A percentile compares a stretch with the other conserved stretches of the same genome.
Conservation (phyloP, 176 grass and related monocot species). For the Triticum timopheevii region DNA sequence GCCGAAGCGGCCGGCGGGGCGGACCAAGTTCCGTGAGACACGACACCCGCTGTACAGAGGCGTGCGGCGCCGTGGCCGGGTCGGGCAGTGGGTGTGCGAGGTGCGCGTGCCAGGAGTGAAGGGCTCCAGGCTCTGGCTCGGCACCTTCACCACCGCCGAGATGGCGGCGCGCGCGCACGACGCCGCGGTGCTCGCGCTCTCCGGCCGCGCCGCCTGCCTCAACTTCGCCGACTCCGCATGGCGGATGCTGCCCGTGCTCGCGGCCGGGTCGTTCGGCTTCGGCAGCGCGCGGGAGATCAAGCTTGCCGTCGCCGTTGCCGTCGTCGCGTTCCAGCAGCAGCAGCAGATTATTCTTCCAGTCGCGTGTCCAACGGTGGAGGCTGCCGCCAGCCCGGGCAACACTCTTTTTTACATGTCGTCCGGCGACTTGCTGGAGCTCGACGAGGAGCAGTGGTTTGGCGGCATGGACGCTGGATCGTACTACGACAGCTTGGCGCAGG, state of each 20-base stretch:
- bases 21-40: constrained; percentile 74
- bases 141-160: constrained; percentile 67
- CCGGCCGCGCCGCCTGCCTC: constrained; percentile 43
- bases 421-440: too few relatives aligned
- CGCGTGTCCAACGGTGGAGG: too few relatives aligned
- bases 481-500: too few relatives aligned
- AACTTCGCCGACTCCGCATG: constrained; percentile 73
- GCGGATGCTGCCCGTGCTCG: constrained; percentile 21
- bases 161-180: constrained; percentile 75
- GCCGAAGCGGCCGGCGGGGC: constrained; percentile 59
- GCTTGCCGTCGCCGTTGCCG: constrained; percentile 32
- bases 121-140: constrained; percentile 64
- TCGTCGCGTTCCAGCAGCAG: constrained; percentile 16
- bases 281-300: constrained; percentile 29
- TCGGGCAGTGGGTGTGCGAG: constrained; percentile 69
- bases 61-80: constrained; percentile 37
- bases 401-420: too few relatives aligned
- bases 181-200: constrained; percentile 51
- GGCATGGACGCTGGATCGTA: too few relatives aligned
- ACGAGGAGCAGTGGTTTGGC: too few relatives aligned
- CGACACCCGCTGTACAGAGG: constrained; percentile 67
- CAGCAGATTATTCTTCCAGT: too few relatives aligned
- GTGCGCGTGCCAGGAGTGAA: constrained; percentile 36
- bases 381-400: too few relatives aligned
- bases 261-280: background rate